A percentile compares a stretch with the other conserved stretches of the same genome.
These are phyloP conservation scores for Alternaria infectoria DNA, from an alignment of 2,329 filamentous ascomycete genomes.

Conservation along the genomic window DNA sequence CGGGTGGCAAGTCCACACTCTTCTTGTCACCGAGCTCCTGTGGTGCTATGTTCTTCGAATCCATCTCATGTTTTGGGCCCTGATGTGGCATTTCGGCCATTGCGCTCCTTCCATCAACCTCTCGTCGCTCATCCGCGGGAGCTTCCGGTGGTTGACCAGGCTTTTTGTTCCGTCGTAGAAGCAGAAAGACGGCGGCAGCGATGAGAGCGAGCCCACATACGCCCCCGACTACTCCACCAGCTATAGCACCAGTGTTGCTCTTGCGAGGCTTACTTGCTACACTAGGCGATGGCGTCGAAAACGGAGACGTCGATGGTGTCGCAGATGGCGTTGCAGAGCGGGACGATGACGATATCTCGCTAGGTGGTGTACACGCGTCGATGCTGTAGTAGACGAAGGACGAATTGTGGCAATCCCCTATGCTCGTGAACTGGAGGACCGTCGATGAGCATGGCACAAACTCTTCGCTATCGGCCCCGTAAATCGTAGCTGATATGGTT, in stretches of 20 bases:
- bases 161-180: not conserved
- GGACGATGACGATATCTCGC: not conserved
- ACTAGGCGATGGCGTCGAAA: not conserved
- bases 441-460: slow-evolving; percentile 3
- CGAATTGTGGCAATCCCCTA: slow-evolving; percentile 4
- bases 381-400: slow-evolving; percentile 10
- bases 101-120: not conserved
- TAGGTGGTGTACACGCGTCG: slow-evolving; percentile 3
- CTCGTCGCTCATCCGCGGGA: not conserved
- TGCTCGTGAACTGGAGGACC: not conserved
- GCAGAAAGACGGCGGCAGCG: not conserved
- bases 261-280: not conserved
- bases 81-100: not conserved
- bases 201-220: not conserved
- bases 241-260: slow-evolving; percentile 3
- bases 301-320: not conserved
- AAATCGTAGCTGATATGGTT: not conserved
- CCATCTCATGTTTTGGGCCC: not conserved
- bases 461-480: not conserved
- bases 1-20: not conserved
- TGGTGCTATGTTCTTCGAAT: not conserved
- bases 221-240: slow-evolving; percentile 1
- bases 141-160: not conserved
- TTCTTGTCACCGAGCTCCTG: not conserved
- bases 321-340: not conserved